Evolutionary conservation across 2,329 filamentous ascomycete genomes (phyloP), one percentile per base, ranked within the genome.

Genomic region (Nannizziopsis arthrosporioides): DNA sequence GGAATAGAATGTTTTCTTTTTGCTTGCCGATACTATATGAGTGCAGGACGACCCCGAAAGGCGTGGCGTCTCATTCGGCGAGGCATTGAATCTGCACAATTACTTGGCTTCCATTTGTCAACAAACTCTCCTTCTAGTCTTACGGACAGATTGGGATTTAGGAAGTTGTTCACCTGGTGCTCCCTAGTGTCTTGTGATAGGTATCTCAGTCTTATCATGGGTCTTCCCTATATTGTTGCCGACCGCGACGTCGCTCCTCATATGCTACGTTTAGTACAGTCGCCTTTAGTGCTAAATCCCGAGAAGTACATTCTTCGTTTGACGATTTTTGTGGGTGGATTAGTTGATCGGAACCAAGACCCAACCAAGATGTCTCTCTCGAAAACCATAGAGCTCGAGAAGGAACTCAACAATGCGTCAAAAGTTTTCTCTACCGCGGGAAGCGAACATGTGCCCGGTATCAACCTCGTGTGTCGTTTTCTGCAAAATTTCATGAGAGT

Each of bases 11-110:
- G 70, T 43, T 64, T 74, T 37, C 61, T 72, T 42, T 57, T 80
- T 10, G 65, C 72, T 36, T 65, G 68, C 10, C 78, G 77, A 55
- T 69, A 73, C 52, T 73, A 75, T 52, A 62, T 75, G 44, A 73
- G 77, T 49, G 70, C 75, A 51, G 77, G 76, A 2, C 70, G 73
- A 37, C 75, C 77, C 9, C 70, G 73, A 32, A 68, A 72, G 52
- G 70, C 73, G 1, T 80, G 76, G 77, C 62, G 76, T 4, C 59
- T 68, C 7, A 67, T 67, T 36, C 69, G 76, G 10, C 68, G 71
- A 36, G 76, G 69, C 2, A 62, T 79, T 35, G 72, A 72, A 55
- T 70, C 73, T 50, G 69, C 70, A 5, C 68, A 78, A 51, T 61
- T 79, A 1, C 69, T 76, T 1, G 73, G 75, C 53, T 65, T 69